Evolutionary conservation across 768 basidiomycete species (phyloP), one percentile per base, ranked within the genome.

Genomic region (Kwoniella dendrophila): DNA sequence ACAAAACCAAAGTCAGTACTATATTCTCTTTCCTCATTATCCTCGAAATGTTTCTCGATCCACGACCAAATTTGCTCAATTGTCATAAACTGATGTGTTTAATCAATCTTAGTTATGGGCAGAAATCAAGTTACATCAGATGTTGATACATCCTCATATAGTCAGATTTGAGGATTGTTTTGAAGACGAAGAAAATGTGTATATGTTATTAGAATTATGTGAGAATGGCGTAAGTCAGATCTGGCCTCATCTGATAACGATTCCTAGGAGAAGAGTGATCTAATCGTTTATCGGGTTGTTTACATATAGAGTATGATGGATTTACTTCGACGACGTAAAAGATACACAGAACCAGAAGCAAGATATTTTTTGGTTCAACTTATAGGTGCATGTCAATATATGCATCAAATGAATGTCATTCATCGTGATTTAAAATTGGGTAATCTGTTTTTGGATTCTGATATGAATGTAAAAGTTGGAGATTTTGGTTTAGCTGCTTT

Each of bases 401-500:
- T 99, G 93, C 95, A 98, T 79, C 85, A 85, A 29, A 89, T 93
- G 75, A 91, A 93, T 69, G 91, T 99, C 73, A 99, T 99, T 76
- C 95, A 97, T 79, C 89, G 95, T 29, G 95, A 99, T 79, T 85
- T 99, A 62, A 99, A 97, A 79, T 85, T 97, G 3, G 95, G 94
- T 16, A 97, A 98, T 80, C 83, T 98, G 43, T 93, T 97, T 79
- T 84, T 98, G 36, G 93, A 96, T 75, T 67, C 62, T 5, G 85
- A 89, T 72, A 94, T 97, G 93, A 92, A 96, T 75, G 83, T 97
- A 77, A 92, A 96, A 75, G 92, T 98, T 20, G 95, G 92, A 22
- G 95, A 99, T 81, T 96, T 99, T 80, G 95, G 95, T 10, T 83
- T 99, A 22, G 95, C 96, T 0, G 96, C 95, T 1, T 84, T 99